Evolutionary conservation across 805 yeast species (phyloP).

Genomic region (Helenozyma baotianmanensis): DNA sequence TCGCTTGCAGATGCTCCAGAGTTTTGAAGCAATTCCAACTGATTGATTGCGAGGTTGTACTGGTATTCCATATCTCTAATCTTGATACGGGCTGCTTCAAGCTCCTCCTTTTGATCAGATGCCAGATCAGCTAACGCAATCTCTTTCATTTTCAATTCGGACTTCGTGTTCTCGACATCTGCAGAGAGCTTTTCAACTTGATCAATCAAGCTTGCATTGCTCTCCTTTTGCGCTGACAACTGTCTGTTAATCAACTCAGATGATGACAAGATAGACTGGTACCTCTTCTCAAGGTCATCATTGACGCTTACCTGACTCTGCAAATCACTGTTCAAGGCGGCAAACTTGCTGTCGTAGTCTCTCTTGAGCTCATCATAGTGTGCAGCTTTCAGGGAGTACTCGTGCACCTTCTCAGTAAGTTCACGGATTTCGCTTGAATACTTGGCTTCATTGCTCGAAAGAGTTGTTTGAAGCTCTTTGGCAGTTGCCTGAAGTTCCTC

Average conservation of each 20-base stretch:
- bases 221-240: constrained; percentile 9
- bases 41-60: constrained; percentile 62
- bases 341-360: constrained; percentile 29
- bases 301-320: constrained; percentile 43
- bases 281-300: constrained; percentile 47
- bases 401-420: constrained; percentile 19
- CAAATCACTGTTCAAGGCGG: constrained; percentile 26
- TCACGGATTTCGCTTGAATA: constrained; percentile 9
- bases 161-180: constrained; percentile 16
- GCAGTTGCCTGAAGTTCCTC: constrained; percentile 7
- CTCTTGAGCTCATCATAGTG: constrained; percentile 30
- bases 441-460: constrained; percentile 3
- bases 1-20: constrained; percentile 7
- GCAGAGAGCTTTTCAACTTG: constrained; percentile 3
- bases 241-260: constrained; percentile 10
- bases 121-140: constrained; percentile 19
- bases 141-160: constrained; percentile 43
- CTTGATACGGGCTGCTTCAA: constrained; percentile 42
- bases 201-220: not conserved
- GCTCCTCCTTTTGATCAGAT: constrained; percentile 23
- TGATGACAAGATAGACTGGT: constrained; percentile 24
- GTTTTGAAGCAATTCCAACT: constrained; percentile 46
- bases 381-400: constrained; percentile 27
- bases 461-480: constrained; percentile 3
- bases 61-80: constrained; percentile 60